Evolutionary conservation across 108 stramenopile genomes (phyloP).

Genomic region (Heterococcus sp.): DNA sequence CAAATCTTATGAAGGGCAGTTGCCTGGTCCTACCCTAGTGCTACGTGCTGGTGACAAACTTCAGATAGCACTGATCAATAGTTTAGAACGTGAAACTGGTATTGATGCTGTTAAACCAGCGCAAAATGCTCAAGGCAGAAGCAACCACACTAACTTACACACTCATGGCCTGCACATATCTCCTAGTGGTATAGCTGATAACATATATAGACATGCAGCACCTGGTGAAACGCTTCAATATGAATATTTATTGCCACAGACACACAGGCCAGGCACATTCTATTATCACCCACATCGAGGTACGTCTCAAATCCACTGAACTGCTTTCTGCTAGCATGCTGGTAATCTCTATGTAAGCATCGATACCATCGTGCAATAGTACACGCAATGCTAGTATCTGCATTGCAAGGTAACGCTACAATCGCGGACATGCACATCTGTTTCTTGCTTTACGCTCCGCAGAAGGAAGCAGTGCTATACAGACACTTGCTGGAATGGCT

Average conservation of each 20-base stretch:
- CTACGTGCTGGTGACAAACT: slow-evolving; percentile 31
- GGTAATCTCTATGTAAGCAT: not conserved
- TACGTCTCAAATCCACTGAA: not conserved
- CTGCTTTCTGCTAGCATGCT: not conserved
- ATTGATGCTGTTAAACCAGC: not conserved
- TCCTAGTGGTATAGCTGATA: slow-evolving; percentile 23
- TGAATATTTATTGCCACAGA: slow-evolving; percentile 5
- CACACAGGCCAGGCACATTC: slow-evolving; percentile 17
- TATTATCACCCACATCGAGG: slow-evolving; percentile 38
- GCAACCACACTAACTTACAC: slow-evolving; percentile 12
- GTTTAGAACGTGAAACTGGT: not conserved
- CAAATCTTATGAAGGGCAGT: slow-evolving; percentile 34
- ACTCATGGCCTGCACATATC: slow-evolving; percentile 45
- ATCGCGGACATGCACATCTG: not conserved
- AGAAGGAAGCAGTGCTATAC: slow-evolving; percentile 31
- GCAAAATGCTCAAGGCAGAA: not conserved
- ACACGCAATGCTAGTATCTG: not conserved
- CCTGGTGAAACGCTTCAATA: slow-evolving; percentile 21
- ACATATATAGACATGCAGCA: slow-evolving; percentile 13
- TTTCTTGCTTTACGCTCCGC: not conserved
- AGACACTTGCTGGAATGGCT: slow-evolving; percentile 36
- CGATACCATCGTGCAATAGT: not conserved
- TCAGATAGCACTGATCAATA: slow-evolving; percentile 7
- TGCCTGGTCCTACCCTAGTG: slow-evolving; percentile 38
- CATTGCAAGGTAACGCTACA: not conserved